These are phyloP conservation scores for Filobasidium wieringae DNA, from an alignment of 768 basidiomycete genomes.

Conservation along the genomic window DNA sequence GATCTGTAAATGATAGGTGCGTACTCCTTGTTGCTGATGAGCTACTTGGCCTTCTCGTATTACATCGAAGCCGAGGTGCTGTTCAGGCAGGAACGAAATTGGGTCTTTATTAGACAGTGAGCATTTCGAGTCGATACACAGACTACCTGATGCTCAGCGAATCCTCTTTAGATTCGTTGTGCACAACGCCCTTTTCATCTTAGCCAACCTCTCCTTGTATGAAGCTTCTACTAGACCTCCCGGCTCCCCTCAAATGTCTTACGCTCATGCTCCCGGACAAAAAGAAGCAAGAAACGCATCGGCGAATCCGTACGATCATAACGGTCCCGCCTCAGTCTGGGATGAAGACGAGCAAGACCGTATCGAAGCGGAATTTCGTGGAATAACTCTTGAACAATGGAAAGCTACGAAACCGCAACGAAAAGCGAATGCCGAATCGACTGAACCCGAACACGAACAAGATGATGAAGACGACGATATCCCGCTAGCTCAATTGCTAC, in stretches of 20 bases:
- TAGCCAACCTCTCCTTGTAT: slow-evolving; percentile 25
- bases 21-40: slow-evolving; percentile 17
- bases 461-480: background rate
- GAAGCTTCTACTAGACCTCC: slow-evolving; percentile 23
- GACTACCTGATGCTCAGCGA: too few relatives aligned
- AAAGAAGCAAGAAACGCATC: background rate
- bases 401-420: background rate
- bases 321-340: too few relatives aligned
- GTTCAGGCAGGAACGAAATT: slow-evolving; percentile 12
- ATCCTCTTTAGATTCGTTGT: slow-evolving; percentile 19
- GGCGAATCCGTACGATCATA: background rate
- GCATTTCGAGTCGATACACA: background rate
- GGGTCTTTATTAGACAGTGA: slow-evolving; percentile 28
- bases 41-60: slow-evolving; percentile 24
- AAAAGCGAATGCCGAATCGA: background rate
- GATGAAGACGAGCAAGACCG: background rate
- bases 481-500: background rate
- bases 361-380: background rate
- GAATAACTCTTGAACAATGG: background rate
- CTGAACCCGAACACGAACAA: background rate
- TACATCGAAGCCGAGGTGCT: slow-evolving; percentile 21
- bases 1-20: slow-evolving; percentile 14
- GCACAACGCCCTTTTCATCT: slow-evolving; percentile 19
- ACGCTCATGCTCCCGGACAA: background rate
- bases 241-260: slow-evolving; percentile 8